phyloP scores from a whole-genome alignment of 345 rosid genomes.

The Stellera chamaejasme region DNA sequence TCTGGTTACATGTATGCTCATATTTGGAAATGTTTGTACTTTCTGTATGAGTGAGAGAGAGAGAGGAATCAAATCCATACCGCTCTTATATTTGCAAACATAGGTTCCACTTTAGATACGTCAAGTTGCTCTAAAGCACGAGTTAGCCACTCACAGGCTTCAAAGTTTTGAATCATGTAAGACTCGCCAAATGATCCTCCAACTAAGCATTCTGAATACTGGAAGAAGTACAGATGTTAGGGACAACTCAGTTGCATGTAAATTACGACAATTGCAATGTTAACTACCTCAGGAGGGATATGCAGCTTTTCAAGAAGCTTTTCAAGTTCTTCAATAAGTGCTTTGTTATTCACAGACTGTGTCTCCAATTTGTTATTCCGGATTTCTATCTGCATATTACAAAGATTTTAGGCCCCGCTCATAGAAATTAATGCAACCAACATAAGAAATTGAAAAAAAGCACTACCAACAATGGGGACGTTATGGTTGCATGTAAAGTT shows the following conservation, averaged over 20 bases:
- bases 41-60: not conserved
- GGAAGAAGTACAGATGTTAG: conserved; percentile 23
- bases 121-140: conserved; percentile 58
- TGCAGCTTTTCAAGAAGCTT: conserved; percentile 64
- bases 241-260: not conserved
- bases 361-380: conserved; percentile 90
- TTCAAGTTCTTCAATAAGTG: conserved; percentile 83
- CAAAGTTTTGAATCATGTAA: conserved; percentile 70
- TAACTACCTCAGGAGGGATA: conserved; percentile 69
- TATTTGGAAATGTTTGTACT: too few species aligned
- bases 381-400: conserved; percentile 64
- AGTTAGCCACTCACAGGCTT: conserved; percentile 92
- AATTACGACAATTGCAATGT: too few species aligned
- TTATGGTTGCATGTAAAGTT: too few species aligned
- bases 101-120: conserved; percentile 68
- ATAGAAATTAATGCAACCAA: conserved; percentile 2
- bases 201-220: conserved; percentile 69
- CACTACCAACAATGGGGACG: too few species aligned
- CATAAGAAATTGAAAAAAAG: not conserved
- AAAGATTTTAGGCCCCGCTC: not conserved
- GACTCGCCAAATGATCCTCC: conserved; percentile 89
- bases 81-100: conserved; percentile 70
- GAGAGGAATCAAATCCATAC: conserved; percentile 26
- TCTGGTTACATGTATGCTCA: not conserved
- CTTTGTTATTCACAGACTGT: conserved; percentile 84